Conservation (phyloP, 176 grass and related monocot genomes). For the Rhynchospora tenuis region DNA sequence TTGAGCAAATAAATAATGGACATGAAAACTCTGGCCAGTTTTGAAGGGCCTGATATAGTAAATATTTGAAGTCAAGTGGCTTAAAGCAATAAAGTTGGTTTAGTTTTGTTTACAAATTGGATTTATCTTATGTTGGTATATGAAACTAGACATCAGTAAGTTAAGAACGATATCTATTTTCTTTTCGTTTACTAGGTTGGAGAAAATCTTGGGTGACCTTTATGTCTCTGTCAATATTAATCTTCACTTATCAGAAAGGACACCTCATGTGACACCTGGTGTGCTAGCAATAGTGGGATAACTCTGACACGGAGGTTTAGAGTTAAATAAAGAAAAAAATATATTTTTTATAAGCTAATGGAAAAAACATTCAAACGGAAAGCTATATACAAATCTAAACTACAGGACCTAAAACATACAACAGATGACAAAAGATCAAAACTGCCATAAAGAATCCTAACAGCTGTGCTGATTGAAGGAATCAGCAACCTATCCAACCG, state of each 20-base stretch:
- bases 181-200: not conserved
- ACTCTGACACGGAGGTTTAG: not conserved
- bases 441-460: not conserved
- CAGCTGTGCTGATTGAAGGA: not conserved
- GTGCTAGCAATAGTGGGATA: not conserved
- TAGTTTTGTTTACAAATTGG: not conserved
- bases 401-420: not conserved
- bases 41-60: not conserved
- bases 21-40: not conserved
- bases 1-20: slow-evolving; percentile 18
- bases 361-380: not conserved
- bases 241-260: not conserved
- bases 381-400: not conserved
- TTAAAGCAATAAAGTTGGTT: not conserved
- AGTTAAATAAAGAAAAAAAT: not conserved
- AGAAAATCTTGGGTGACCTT: not conserved
- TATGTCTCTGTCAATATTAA: not conserved
- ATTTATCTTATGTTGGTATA: not conserved
- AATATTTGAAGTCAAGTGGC: not conserved
- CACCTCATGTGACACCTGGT: not conserved
- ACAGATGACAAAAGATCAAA: not conserved
- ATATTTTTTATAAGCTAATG: not conserved
- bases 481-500: not conserved
- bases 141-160: not conserved
- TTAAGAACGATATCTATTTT: not conserved